Evolutionary conservation across 192 early-diverging fungal species (phyloP), one percentile per base, ranked within the genome.

Genomic region (Rhizophlyctis rosea): DNA sequence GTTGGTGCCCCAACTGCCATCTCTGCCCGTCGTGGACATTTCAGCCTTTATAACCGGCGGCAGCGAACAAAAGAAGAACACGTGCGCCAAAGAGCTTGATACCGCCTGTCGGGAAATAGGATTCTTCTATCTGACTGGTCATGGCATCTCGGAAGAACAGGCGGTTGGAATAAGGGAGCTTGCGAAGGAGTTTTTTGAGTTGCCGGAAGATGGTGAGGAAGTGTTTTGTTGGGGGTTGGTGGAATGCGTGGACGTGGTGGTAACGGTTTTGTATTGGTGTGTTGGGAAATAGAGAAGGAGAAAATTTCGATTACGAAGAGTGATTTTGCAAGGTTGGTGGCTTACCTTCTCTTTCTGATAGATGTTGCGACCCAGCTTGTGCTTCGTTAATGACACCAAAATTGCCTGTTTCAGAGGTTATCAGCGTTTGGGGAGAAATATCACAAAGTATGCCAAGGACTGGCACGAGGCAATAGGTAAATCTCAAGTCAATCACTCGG

Each of bases 341-440:
- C n/a, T n/a, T n/a, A n/a, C n/a, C n/a, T n/a, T n/a, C n/a, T n/a
- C n/a, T n/a, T n/a, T n/a, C n/a, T n/a, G n/a, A n/a, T n/a, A n/a
- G n/a, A n/a, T n/a, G n/a, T n/a, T n/a, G n/a, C n/a, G n/a, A n/a
- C n/a, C n/a, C n/a, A n/a, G n/a, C n/a, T n/a, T n/a, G n/a, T n/a
- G n/a, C n/a, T n/a, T n/a, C n/a, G n/a, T n/a, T n/a, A n/a, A n/a
- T n/a, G n/a, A n/a, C n/a, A n/a, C n/a, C n/a, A n/a, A n/a, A n/a
- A n/a, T n/a, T n/a, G n/a, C n/a, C n/a, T n/a, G n/a, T n/a, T n/a
- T n/a, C n/a, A n/a, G n/a, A 56, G 77, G 77, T 1, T 79, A 79
- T 67, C 77, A 79, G 59, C 56, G 72, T 51, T 57, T 79, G 29
- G 78, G 77, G 2, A 73, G 81, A 55, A 79, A 79, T 48, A 76